Conservation (phyloP, 495 filamentous ascomycete species). For the Hypoxylon perforatum region DNA sequence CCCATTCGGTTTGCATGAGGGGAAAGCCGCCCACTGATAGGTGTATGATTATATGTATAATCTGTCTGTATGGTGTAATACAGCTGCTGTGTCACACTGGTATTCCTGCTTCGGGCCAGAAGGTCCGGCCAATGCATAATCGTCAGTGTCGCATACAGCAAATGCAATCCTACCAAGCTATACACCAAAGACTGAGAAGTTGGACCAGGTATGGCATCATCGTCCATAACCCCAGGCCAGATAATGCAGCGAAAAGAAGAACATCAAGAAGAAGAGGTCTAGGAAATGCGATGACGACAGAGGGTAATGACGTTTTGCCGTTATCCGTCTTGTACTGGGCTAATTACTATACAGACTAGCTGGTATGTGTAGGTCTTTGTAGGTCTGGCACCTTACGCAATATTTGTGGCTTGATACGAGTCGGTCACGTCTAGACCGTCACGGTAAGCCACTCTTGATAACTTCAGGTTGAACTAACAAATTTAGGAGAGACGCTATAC, state of each 20-base stretch:
- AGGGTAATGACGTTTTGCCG: too few species aligned
- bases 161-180: background rate
- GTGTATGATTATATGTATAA: too few species aligned
- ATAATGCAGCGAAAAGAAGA: background rate
- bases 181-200: background rate
- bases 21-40: too few species aligned
- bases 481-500: too few species aligned
- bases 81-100: conserved; percentile 17
- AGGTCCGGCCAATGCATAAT: background rate
- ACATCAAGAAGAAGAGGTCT: too few species aligned
- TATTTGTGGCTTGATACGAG: conserved; percentile 14
- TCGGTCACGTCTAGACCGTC: background rate
- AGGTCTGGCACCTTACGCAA: conserved; percentile 22
- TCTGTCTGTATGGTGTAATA: conserved; percentile 2
- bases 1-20: too few species aligned
- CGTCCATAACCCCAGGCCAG: background rate
- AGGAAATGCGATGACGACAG: too few species aligned
- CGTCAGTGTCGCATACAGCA: too few species aligned
- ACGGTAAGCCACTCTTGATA: too few species aligned
- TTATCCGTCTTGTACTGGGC: too few species aligned
- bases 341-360: background rate
- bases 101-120: conserved; percentile 1
- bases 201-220: background rate
- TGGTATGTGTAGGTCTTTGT: background rate
- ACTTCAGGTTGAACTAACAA: too few species aligned